Percentiles rank a stretch among this genome's conserved stretches.
These are phyloP conservation scores for Candida morakotiae DNA, from an alignment of 805 yeast genomes.

Conservation along the genomic window DNA sequence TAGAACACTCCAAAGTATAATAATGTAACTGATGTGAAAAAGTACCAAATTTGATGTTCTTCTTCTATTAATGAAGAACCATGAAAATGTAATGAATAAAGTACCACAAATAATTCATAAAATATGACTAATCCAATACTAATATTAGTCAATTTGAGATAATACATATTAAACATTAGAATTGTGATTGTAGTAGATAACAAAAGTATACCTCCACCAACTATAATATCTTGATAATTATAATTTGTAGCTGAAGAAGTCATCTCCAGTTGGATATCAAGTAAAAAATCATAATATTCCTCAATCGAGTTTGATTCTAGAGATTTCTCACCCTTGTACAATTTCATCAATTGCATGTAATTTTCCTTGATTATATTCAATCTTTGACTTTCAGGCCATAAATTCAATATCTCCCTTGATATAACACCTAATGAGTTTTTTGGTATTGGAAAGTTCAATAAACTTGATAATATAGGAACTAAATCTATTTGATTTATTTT, in stretches of 20 bases:
- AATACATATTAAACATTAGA: conserved; percentile 15
- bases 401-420: conserved; percentile 50
- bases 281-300: conserved; percentile 31
- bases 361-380: conserved; percentile 46
- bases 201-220: conserved; percentile 24
- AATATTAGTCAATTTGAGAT: conserved; percentile 10
- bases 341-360: conserved; percentile 49
- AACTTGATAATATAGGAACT: conserved; percentile 63
- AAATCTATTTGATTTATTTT: conserved; percentile 64
- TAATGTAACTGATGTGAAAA: conserved; percentile 17
- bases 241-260: conserved; percentile 72
- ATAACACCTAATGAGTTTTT: conserved; percentile 71
- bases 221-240: conserved; percentile 45
- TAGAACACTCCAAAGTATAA: conserved; percentile 9
- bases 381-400: conserved; percentile 42
- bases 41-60: conserved; percentile 97
- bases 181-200: conserved; percentile 26
- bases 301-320: conserved; percentile 6
- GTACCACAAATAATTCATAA: conserved; percentile 37
- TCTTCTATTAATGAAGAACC: conserved; percentile 81
- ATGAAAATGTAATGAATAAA: conserved; percentile 69
- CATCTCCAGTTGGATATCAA: conserved; percentile 44
- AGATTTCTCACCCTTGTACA: conserved; percentile 21
- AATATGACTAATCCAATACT: conserved; percentile 14
- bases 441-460: conserved; percentile 66